Evolutionary conservation across 208 protist genomes (phyloP), one percentile per base, ranked within the genome.

Genomic region (Porcisia deanei): DNA sequence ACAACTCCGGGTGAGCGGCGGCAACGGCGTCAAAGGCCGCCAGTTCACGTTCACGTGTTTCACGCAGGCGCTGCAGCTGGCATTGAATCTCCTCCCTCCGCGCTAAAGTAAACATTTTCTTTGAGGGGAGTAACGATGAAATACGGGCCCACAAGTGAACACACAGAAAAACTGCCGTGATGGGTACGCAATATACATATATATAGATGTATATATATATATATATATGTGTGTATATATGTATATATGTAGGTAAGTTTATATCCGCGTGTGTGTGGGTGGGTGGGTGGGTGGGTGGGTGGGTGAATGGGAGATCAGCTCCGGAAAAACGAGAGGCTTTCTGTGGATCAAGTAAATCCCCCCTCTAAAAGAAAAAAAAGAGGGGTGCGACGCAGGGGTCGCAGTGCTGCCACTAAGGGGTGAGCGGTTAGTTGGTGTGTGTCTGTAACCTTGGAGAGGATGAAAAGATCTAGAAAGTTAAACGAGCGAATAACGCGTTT

Each of bases 61-160:
- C 84, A 37, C 85, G 77, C 55, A 97, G 79, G 58, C 90, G 39
- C 59, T 94, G 81, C 18, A 97, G 79, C 58, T 82, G 85, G 45
- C 86, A 84, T 75, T 95, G 88, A 60, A 97, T 87, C 66, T 94
- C 90, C 60, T 96, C 89, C 10, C 86, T 72, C 55, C 81, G 71
- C 1, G 86, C 80, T 0, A 86, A 85, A 43, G 76, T 41, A 6
- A 79, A 85, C 41, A 59, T 71, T 39, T 58, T 67, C 41, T 14
- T 47, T 1, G 63, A 34, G 22, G 22, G 25, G 47, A 0, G 10
- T 52, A 37, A 9, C 63, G 20, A 8, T 25, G 7, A 52, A 30
- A 5, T 16, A n/a, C 7, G 6, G 22, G 5, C 10, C 30, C 9
- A 45, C 2, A 43, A 45, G 39, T n/a, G 60, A 37, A 39, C 37